These are phyloP conservation scores for Geosmithia putterillii DNA, from an alignment of 2,329 filamentous ascomycete species.

Conservation along the genomic window DNA sequence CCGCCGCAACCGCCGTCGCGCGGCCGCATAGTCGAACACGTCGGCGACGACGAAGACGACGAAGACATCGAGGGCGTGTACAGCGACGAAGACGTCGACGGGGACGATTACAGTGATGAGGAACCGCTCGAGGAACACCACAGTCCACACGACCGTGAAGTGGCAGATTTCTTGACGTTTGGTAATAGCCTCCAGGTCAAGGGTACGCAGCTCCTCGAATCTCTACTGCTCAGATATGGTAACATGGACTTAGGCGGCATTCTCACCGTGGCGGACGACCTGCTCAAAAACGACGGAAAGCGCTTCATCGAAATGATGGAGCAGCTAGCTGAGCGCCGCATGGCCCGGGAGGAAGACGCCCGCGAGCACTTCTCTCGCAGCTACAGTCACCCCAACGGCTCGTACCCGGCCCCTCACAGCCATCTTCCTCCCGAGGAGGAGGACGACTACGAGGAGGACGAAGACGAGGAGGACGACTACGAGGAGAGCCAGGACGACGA, in stretches of 20 bases:
- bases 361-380: constrained; percentile 46
- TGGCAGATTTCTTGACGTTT: constrained; percentile 90
- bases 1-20: constrained; percentile 58
- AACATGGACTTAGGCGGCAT: constrained; percentile 68
- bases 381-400: constrained; percentile 48
- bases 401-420: constrained; percentile 48
- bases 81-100: constrained; percentile 41
- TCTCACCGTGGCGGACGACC: constrained; percentile 93
- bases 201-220: constrained; percentile 41
- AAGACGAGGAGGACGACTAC: constrained; percentile 45
- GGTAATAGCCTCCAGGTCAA: constrained; percentile 95
- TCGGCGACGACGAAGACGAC: constrained; percentile 43
- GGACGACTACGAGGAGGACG: constrained; percentile 58
- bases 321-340: constrained; percentile 89
- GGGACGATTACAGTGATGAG: constrained; percentile 52
- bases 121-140: constrained; percentile 32
- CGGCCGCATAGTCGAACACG: constrained; percentile 60
- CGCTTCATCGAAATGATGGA: constrained; percentile 99
- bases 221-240: constrained; percentile 30
- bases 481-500: constrained; percentile 52
- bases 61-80: constrained; percentile 35
- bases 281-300: constrained; percentile 97
- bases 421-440: constrained; percentile 70
- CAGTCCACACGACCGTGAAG: constrained; percentile 42
- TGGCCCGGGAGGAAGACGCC: constrained; percentile 92